Percentiles rank a stretch among this genome's conserved stretches.
These are phyloP conservation scores for Pythium pyrilobum DNA, from an alignment of 352 stramenopile genomes.

Conservation along the genomic window DNA sequence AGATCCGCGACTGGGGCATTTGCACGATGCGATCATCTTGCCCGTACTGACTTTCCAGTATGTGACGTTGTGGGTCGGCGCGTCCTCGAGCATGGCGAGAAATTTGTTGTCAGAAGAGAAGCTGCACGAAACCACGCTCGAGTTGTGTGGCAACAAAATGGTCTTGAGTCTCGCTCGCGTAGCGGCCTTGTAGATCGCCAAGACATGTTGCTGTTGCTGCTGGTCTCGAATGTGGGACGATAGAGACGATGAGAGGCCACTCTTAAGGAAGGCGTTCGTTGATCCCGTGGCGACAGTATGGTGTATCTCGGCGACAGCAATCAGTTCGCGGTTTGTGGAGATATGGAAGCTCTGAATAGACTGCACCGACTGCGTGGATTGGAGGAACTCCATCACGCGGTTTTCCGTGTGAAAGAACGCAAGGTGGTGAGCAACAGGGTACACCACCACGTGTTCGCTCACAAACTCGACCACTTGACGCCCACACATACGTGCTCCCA, in stretches of 20 bases:
- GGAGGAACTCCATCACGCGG: slow-evolving; percentile 66
- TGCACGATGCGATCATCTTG: slow-evolving; percentile 67
- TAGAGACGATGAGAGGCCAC: not conserved
- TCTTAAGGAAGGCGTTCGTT: not conserved
- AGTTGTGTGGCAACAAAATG: slow-evolving; percentile 42
- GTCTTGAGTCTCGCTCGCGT: slow-evolving; percentile 38
- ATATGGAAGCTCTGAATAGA: slow-evolving; percentile 63
- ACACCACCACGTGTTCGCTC: slow-evolving; percentile 49
- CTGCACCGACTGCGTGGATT: slow-evolving; percentile 45
- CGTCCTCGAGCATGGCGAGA: slow-evolving; percentile 62
- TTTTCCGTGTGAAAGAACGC: slow-evolving; percentile 54
- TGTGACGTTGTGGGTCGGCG: slow-evolving; percentile 59
- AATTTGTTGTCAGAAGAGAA: slow-evolving; percentile 80
- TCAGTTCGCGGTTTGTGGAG: slow-evolving; percentile 57
- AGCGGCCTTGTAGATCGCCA: slow-evolving; percentile 61
- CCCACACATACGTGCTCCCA: slow-evolving; percentile 20
- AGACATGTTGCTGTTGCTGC: slow-evolving; percentile 33
- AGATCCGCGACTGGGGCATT: slow-evolving; percentile 58
- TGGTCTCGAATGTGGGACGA: slow-evolving; percentile 23
- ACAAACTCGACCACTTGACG: slow-evolving; percentile 47
- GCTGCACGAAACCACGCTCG: slow-evolving; percentile 54
- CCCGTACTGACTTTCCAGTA: slow-evolving; percentile 79
- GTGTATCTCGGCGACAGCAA: slow-evolving; percentile 61
- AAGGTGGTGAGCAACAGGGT: slow-evolving; percentile 63
- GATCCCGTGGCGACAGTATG: slow-evolving; percentile 10